phyloP scores from a whole-genome alignment of 257 asterid genomes.

The Solanum tacnaense region DNA sequence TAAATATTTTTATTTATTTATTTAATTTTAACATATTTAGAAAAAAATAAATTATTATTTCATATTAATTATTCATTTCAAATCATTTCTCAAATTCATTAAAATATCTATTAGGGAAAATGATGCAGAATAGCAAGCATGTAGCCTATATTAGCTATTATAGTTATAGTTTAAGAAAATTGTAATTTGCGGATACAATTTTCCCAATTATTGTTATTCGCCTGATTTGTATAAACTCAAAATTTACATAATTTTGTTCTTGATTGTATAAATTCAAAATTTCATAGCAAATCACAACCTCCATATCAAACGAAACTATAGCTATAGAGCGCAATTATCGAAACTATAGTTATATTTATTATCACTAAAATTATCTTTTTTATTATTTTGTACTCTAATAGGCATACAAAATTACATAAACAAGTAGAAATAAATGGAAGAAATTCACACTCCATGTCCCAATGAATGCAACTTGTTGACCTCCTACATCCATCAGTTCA shows the following conservation, averaged over 20 bases:
- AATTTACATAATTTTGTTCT: too few species aligned
- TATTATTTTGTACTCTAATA: not conserved
- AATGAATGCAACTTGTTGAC: not conserved
- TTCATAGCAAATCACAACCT: not conserved
- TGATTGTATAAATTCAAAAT: too few species aligned
- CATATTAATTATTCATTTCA: not conserved
- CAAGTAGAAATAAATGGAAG: not conserved
- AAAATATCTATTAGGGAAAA: not conserved
- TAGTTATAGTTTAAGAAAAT: too few species aligned
- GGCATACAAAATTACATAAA: not conserved
- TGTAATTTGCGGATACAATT: accelerated
- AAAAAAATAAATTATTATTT: not conserved
- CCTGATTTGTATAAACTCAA: too few species aligned
- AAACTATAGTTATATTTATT: too few species aligned
- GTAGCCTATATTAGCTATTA: not conserved
- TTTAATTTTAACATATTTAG: not conserved
- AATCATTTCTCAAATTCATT: not conserved
- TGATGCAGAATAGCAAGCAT: not conserved
- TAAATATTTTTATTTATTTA: not conserved
- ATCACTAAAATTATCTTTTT: not conserved
- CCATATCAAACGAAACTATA: too few species aligned
- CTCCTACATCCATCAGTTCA: not conserved
- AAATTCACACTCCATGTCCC: not conserved
- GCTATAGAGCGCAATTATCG: accelerated
- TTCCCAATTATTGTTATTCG: too few species aligned